phyloP scores from a whole-genome alignment of 768 basidiomycete species.

The Suillus placidus region DNA sequence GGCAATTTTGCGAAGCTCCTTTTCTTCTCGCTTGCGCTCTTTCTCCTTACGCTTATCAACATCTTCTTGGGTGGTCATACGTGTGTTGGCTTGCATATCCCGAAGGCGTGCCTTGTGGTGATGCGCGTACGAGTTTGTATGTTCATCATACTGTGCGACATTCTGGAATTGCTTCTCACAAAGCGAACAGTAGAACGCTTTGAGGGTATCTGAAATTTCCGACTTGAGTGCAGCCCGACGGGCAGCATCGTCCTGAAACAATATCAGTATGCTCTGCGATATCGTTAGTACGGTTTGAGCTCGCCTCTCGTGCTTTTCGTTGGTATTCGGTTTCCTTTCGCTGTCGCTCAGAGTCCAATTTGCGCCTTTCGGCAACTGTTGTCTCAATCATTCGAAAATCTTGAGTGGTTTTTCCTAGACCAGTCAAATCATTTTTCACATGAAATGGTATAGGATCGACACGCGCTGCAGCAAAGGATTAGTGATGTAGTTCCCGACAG shows the following conservation, averaged over 20 bases:
- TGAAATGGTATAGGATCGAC: slow-evolving; percentile 84
- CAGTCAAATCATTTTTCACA: slow-evolving; percentile 75
- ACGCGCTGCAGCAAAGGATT: slow-evolving; percentile 52
- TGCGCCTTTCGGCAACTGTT: slow-evolving; percentile 81
- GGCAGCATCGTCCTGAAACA: slow-evolving; percentile 59
- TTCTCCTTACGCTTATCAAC: slow-evolving; percentile 80
- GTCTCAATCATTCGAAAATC: slow-evolving; percentile 85
- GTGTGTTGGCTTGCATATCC: slow-evolving; percentile 79
- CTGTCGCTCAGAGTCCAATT: slow-evolving; percentile 79
- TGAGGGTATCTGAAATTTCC: slow-evolving; percentile 69
- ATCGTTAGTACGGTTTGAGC: slow-evolving; percentile 13
- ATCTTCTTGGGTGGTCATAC: slow-evolving; percentile 67
- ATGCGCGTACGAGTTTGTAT: slow-evolving; percentile 87
- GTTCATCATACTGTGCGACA: slow-evolving; percentile 86
- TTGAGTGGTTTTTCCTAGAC: slow-evolving; percentile 77
- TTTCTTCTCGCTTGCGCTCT: slow-evolving; percentile 83
- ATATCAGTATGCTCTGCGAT: slow-evolving; percentile 10
- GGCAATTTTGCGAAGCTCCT: slow-evolving; percentile 81
- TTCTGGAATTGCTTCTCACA: slow-evolving; percentile 90
- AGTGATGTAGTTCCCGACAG: neutral
- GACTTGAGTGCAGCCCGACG: slow-evolving; percentile 64
- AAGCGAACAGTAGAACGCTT: slow-evolving; percentile 77
- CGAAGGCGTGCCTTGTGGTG: slow-evolving; percentile 82
- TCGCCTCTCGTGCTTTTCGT: slow-evolving; percentile 70
- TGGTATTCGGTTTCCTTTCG: slow-evolving; percentile 81